Percentiles rank a stretch among this genome's conserved stretches.
phyloP scores from a whole-genome alignment of 257 asterid species.

The Primulina huaijiensis region DNA sequence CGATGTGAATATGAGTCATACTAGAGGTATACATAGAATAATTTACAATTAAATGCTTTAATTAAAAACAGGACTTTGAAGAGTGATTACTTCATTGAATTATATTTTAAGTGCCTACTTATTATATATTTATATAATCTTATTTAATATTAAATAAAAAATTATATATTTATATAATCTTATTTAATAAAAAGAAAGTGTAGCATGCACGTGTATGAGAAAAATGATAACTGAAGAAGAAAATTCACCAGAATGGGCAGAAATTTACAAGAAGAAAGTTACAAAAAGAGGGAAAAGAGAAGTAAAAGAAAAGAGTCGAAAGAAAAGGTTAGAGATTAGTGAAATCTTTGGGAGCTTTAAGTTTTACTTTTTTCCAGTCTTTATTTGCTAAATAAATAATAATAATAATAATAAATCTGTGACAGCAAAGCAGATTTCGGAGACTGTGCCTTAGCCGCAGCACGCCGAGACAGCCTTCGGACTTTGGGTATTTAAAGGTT shows the following conservation, averaged over 20 bases:
- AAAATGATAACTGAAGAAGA: background rate
- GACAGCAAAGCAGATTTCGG: conserved; percentile 38
- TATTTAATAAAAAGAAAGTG: too few species aligned
- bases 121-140: too few species aligned
- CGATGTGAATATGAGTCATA: too few species aligned
- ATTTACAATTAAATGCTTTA: too few species aligned
- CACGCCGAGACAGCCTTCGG: background rate
- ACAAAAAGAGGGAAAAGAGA: conserved; percentile 7
- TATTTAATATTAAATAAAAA: too few species aligned
- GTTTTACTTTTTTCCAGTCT: conserved; percentile 28
- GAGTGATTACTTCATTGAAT: too few species aligned
- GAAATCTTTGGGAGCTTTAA: conserved; percentile 34
- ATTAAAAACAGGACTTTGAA: too few species aligned
- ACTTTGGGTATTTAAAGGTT: conserved; percentile 33
- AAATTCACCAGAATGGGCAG: too few species aligned
- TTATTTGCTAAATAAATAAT: conserved; percentile 12
- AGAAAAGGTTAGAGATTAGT: conserved; percentile 20
- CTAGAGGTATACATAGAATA: too few species aligned
- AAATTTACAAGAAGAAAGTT: too few species aligned
- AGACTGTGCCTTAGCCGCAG: conserved; percentile 24
- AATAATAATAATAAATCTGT: conserved; percentile 27
- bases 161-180: too few species aligned
- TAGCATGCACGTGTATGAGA: background rate
- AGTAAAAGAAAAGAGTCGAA: background rate
- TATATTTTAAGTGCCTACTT: too few species aligned